These are phyloP conservation scores for Nannochloropsis salina DNA, from an alignment of 108 stramenopile genomes.

Conservation along the genomic window DNA sequence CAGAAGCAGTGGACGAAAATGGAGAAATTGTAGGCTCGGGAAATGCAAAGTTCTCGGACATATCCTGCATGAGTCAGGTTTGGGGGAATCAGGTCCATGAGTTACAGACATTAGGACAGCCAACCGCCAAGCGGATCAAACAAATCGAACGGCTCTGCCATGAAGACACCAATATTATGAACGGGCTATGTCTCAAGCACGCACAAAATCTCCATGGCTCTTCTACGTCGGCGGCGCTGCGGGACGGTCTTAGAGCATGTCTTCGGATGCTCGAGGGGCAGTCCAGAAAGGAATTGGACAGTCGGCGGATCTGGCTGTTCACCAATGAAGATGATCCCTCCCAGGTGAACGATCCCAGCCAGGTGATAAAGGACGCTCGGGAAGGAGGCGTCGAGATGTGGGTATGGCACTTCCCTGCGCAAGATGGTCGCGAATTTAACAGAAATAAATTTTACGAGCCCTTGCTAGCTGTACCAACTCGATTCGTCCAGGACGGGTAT, in stretches of 20 bases:
- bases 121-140: constrained; percentile 6
- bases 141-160: neutral
- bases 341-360: neutral
- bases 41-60: neutral
- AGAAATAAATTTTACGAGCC: neutral
- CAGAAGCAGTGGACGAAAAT: neutral
- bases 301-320: neutral
- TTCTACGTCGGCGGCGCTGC: neutral
- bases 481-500: neutral
- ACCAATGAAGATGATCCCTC: constrained; percentile 14
- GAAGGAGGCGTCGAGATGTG: neutral
- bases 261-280: neutral
- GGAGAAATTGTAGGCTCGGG: neutral
- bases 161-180: neutral
- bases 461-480: neutral
- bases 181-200: neutral
- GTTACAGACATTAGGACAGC: neutral
- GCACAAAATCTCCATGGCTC: neutral
- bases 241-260: neutral
- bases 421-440: neutral
- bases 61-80: neutral
- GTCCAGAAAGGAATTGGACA: constrained; percentile 9
- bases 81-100: neutral
- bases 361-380: neutral
- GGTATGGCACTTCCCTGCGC: neutral